Percentiles rank a stretch among this genome's conserved stretches.
These are phyloP conservation scores for Corniculantispora saksenae DNA, from an alignment of 2,329 filamentous ascomycete genomes.

Conservation along the genomic window DNA sequence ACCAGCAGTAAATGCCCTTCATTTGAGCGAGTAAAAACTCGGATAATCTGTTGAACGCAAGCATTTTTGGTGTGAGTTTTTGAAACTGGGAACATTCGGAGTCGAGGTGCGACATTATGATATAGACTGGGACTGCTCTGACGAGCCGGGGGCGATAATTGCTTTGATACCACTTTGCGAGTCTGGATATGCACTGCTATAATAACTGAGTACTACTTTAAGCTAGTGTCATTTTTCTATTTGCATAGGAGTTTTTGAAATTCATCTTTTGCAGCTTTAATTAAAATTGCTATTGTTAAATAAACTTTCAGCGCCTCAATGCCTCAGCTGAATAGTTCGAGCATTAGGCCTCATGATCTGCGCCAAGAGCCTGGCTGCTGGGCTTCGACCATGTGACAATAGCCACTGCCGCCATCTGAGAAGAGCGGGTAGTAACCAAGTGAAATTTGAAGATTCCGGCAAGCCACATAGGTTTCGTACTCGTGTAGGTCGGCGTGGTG, in stretches of 20 bases:
- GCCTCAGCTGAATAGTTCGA: constrained; percentile 1
- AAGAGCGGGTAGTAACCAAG: background rate
- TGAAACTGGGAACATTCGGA: background rate
- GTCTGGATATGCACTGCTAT: background rate
- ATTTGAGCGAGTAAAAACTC: background rate
- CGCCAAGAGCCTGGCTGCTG: constrained; percentile 13
- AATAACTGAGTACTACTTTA: background rate
- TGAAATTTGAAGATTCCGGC: background rate
- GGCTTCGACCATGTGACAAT: constrained; percentile 4
- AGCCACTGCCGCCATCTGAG: background rate
- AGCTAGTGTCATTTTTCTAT: background rate
- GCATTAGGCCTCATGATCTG: background rate
- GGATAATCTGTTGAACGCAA: too few relatives aligned
- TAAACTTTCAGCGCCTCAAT: background rate
- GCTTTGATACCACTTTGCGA: constrained; percentile 18
- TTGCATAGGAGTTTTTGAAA: background rate
- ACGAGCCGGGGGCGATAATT: background rate
- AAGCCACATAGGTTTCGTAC: background rate
- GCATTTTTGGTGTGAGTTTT: background rate
- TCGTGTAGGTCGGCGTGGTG: background rate
- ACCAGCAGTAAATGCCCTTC: constrained; percentile 9
- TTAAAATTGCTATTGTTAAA: background rate
- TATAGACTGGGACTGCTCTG: constrained; percentile 4
- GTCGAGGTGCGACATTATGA: background rate
- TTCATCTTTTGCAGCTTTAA: background rate